Percentiles rank a stretch among this genome's conserved stretches.
These are phyloP conservation scores for Ophiostoma perfectum DNA, from an alignment of 2,329 filamentous ascomycete species.

Conservation along the genomic window DNA sequence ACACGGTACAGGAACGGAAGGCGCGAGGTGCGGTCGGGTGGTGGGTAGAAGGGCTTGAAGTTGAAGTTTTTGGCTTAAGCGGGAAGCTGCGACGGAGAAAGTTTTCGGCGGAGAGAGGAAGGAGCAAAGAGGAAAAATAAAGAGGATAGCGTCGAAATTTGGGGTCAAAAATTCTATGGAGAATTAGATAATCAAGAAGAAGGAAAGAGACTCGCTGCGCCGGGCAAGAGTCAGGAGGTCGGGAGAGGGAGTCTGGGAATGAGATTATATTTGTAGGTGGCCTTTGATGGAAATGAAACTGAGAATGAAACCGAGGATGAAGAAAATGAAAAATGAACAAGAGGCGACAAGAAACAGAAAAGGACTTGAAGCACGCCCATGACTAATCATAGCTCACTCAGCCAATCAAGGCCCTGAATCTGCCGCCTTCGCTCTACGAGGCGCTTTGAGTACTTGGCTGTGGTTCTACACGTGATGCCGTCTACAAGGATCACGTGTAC, in stretches of 20 bases:
- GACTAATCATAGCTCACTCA: background rate
- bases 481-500: background rate
- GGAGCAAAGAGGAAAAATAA: background rate
- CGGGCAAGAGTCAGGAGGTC: background rate
- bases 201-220: background rate
- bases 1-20: constrained; percentile 23
- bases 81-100: constrained; percentile 18
- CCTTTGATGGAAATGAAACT: no score
- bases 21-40: constrained; percentile 12
- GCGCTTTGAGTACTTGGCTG: background rate
- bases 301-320: background rate
- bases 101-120: constrained; percentile 4
- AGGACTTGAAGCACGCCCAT: background rate
- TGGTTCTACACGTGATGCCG: background rate
- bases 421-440: background rate
- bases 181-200: background rate
- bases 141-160: background rate
- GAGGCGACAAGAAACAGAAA: background rate
- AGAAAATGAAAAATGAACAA: background rate
- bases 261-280: no score
- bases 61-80: constrained; percentile 15
- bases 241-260: background rate
- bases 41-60: constrained; percentile 3
- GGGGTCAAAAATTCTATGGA: background rate
- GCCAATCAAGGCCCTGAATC: background rate